Conservation (phyloP, 176 grass and related monocot genomes). For the Metroxylon sagu region DNA sequence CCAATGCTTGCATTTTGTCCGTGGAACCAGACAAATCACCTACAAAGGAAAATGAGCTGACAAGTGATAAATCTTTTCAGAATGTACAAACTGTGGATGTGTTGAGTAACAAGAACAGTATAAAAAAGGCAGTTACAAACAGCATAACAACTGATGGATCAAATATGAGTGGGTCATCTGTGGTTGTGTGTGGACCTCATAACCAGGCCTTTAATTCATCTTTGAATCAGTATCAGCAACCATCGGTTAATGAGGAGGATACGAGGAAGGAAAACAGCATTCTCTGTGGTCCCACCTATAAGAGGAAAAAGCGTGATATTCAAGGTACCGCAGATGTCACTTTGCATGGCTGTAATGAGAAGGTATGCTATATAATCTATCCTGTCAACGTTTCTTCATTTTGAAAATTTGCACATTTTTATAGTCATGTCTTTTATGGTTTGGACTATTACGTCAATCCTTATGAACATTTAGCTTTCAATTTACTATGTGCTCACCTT, state of each 20-base stretch:
- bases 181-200: slow-evolving; percentile 12
- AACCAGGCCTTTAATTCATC: not conserved
- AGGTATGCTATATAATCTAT: not conserved
- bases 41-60: not conserved
- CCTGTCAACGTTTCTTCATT: no score
- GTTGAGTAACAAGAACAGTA: slow-evolving; percentile 18
- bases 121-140: not conserved
- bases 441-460: no score
- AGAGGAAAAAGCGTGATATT: no score
- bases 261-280: not conserved
- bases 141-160: slow-evolving; percentile 1
- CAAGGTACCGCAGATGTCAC: not conserved
- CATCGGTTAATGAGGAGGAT: not conserved
- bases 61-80: not conserved
- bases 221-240: not conserved
- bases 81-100: not conserved
- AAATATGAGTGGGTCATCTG: slow-evolving; percentile 14
- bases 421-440: no score
- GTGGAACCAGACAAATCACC: slow-evolving; percentile 7
- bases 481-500: no score
- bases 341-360: slow-evolving; percentile 1
- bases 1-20: not conserved
- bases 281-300: no score
- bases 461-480: no score
- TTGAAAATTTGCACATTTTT: no score